phyloP scores from a whole-genome alignment of 2,329 filamentous ascomycete species.

The Exophiala bonariae region DNA sequence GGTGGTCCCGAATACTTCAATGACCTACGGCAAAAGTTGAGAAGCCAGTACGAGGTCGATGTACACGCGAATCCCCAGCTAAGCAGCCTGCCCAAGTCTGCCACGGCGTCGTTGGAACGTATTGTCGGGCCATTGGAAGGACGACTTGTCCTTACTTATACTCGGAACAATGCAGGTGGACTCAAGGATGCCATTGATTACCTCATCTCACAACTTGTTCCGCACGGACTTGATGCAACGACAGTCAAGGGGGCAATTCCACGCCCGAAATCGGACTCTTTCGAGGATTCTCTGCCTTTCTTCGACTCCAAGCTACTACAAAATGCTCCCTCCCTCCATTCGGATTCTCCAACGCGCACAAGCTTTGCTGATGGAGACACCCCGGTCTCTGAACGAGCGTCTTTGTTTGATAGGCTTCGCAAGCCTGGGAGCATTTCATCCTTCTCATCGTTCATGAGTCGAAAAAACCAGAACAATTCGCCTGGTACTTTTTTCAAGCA shows the following conservation, averaged over 20 bases:
- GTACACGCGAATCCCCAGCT: slow-evolving; percentile 62
- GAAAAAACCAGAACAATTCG: slow-evolving; percentile 89
- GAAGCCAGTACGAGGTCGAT: slow-evolving; percentile 88
- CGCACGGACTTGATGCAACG: slow-evolving; percentile 82
- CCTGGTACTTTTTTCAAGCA: slow-evolving; percentile 89
- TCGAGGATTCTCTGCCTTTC: slow-evolving; percentile 93
- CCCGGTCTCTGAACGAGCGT: slow-evolving; percentile 70
- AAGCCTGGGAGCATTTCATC: slow-evolving; percentile 94
- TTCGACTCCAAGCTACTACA: slow-evolving; percentile 97
- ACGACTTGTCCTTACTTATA: slow-evolving; percentile 75
- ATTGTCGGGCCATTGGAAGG: slow-evolving; percentile 51
- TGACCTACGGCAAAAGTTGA: slow-evolving; percentile 80
- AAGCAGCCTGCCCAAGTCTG: slow-evolving; percentile 33
- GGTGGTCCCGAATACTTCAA: slow-evolving; percentile 76
- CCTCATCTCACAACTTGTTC: slow-evolving; percentile 79
- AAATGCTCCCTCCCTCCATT: slow-evolving; percentile 77
- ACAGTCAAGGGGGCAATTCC: slow-evolving; percentile 93
- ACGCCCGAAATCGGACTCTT: slow-evolving; percentile 97
- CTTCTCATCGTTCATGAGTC: slow-evolving; percentile 92
- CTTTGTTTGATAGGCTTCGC: slow-evolving; percentile 85
- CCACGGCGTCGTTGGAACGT: slow-evolving; percentile 37
- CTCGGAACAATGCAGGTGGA: slow-evolving; percentile 93
- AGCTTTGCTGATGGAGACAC: slow-evolving; percentile 72
- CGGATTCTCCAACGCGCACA: slow-evolving; percentile 83
- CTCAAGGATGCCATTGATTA: slow-evolving; percentile 96